phyloP scores from a whole-genome alignment of 441 rosid species.

The Erodium texanum region DNA sequence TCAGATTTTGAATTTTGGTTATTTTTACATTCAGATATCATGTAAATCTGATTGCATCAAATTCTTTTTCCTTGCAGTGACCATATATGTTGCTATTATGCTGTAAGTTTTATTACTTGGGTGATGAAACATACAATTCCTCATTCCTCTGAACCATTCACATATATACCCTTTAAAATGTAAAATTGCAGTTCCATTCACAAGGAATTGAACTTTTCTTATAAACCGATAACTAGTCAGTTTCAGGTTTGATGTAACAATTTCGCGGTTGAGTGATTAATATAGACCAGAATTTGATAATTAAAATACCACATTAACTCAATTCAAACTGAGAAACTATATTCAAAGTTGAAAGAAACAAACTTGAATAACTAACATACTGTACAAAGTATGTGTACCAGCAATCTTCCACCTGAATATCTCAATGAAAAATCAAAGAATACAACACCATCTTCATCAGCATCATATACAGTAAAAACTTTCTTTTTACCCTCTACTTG shows the following conservation, averaged over 20 bases:
- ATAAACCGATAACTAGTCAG: too few relatives aligned
- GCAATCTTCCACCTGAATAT: neutral
- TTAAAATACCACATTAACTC: neutral
- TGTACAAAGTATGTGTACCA: neutral
- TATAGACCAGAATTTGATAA: neutral
- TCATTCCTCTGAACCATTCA: too few relatives aligned
- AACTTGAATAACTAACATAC: neutral
- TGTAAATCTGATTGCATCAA: too few relatives aligned
- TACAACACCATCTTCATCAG: neutral
- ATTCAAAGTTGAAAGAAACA: neutral
- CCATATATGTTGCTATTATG: neutral
- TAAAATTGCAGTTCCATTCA: too few relatives aligned
- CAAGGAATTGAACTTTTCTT: too few relatives aligned
- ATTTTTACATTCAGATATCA: neutral
- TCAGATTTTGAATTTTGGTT: neutral
- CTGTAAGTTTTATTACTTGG: neutral
- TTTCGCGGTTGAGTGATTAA: too few relatives aligned
- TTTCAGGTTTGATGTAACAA: too few relatives aligned
- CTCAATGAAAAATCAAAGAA: neutral
- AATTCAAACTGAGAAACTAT: too few relatives aligned
- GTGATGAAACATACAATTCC: too few relatives aligned
- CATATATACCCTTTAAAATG: too few relatives aligned
- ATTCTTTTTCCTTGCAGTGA: too few relatives aligned
- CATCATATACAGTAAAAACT: neutral
- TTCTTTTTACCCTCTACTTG: neutral